Evolutionary conservation across 2,329 filamentous ascomycete genomes (phyloP).

Genomic region (Emmonsiellopsis sp.): DNA sequence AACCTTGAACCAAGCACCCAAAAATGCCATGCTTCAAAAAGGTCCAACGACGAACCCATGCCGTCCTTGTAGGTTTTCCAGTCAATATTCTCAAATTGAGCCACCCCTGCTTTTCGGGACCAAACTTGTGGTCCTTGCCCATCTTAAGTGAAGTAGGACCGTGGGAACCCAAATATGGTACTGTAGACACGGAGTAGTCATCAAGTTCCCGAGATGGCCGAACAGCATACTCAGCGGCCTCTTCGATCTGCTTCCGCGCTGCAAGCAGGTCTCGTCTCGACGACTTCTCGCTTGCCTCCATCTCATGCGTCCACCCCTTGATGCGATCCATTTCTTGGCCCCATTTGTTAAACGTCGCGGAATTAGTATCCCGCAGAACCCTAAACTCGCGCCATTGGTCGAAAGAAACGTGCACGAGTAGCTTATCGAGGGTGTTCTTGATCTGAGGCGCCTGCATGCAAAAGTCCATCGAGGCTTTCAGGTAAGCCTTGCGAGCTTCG

Average conservation of each 20-base stretch:
- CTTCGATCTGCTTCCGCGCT: constrained; percentile 73
- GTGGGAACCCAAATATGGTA: constrained; percentile 69
- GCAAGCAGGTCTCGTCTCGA: constrained; percentile 74
- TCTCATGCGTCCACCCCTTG: constrained; percentile 84
- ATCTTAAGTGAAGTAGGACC: constrained; percentile 56
- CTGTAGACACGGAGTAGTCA: constrained; percentile 81
- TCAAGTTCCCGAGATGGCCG: constrained; percentile 87
- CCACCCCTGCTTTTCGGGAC: constrained; percentile 86
- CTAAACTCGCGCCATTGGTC: constrained; percentile 87
- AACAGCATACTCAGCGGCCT: constrained; percentile 57
- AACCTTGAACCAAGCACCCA: constrained; percentile 79
- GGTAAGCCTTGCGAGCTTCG: constrained; percentile 80
- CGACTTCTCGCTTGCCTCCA: constrained; percentile 77
- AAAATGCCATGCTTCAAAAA: constrained; percentile 95
- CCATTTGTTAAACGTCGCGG: constrained; percentile 55
- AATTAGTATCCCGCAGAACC: constrained; percentile 55
- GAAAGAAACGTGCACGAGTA: constrained; percentile 73
- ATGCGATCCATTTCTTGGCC: constrained; percentile 80
- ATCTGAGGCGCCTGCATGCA: constrained; percentile 80
- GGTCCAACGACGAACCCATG: constrained; percentile 88
- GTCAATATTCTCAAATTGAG: constrained; percentile 71
- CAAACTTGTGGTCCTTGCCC: constrained; percentile 31
- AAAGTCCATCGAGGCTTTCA: constrained; percentile 89
- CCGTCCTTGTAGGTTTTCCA: constrained; percentile 81
- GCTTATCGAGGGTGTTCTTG: constrained; percentile 70